Base-by-base conservation (phyloP, 805 yeast species). In the Yarrowia sp. region DNA sequence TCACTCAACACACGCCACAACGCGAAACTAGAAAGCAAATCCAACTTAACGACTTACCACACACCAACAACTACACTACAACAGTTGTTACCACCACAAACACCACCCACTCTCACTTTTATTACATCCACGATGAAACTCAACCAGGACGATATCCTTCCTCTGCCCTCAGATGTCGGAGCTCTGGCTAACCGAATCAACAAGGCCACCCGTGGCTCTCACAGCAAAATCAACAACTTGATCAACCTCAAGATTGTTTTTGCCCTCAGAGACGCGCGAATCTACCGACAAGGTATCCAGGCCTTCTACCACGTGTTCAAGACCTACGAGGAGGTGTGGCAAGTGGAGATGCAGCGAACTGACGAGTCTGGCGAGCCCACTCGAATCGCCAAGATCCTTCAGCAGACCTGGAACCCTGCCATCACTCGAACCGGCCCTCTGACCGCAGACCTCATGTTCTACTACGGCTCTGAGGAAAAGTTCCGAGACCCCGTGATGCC, bases 181-280 rank as follows among this genome's bases (percentile, higher is more conserved):
- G 96, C 96, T 7, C 78, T 90, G 62, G 96, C 86, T 52, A 90
- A 90, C 80, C 79, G 96, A 73, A 90, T 90, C 71, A 90, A 90
- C 74, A 72, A 74, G 54, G 87, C 85, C 71, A 90, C 96, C 2
- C 80, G 86, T 67, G 75, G 79, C 17, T 79, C 81, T 30, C 96
- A 90, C 77, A 85, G 87, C 73, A 82, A 82, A 68, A 85, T 90
- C 64, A 84, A 89, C 73, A 86, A 87, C 67, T 76, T 84, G 71
- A 85, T 90, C 77, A 83, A 88, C 14, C 76, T 88, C 46, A 86
- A 86, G 75, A 80, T 90, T 67, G 90, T 91, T 3, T 75, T 89
- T 48, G 96, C 95, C 2, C 76, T 89, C 66, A 82, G 90, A 74
- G 92, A 90, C 73, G 84, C 85, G 52, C 85, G 83, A 68, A 85